Percentiles rank a stretch among this genome's conserved stretches.
These are phyloP conservation scores for Smallanthus sonchifolius DNA, from an alignment of 129 eudicot genomes.

Conservation along the genomic window DNA sequence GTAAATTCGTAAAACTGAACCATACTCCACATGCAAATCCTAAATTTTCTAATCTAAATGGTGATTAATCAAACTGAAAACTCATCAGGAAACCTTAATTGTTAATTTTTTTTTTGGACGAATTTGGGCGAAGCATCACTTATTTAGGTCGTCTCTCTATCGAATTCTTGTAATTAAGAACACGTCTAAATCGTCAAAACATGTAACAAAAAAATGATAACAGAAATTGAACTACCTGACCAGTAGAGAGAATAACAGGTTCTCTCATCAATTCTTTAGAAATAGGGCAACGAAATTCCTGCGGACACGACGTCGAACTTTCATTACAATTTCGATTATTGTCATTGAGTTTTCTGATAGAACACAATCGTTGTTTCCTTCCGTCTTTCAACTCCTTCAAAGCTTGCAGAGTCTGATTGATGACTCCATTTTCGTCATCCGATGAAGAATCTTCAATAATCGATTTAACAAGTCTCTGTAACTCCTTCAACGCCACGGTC, in stretches of 20 bases:
- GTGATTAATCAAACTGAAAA: neutral
- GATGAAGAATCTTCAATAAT: constrained; percentile 37
- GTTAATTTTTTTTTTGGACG: no score
- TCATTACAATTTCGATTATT: neutral
- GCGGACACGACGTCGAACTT: constrained; percentile 47
- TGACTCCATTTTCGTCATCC: constrained; percentile 42
- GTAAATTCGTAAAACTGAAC: neutral
- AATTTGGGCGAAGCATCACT: no score
- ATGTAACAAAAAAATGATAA: neutral
- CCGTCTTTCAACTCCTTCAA: constrained; percentile 23
- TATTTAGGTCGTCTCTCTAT: no score
- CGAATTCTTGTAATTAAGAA: neutral
- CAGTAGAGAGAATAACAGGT: constrained; percentile 83
- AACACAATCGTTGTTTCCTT: constrained; percentile 22
- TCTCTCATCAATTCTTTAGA: constrained; percentile 88
- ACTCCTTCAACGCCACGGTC: constrained; percentile 55
- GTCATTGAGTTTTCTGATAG: constrained; percentile 22
- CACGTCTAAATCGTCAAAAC: neutral
- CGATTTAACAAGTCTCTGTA: constrained; percentile 50
- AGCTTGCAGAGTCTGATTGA: constrained; percentile 40
- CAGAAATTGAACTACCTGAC: constrained; percentile 53
- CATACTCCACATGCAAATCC: neutral
- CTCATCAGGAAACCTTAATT: no score
- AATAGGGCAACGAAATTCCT: constrained; percentile 80
- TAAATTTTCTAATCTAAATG: neutral